These are phyloP conservation scores for Mycena pura DNA, from an alignment of 768 basidiomycete species.

Conservation along the genomic window DNA sequence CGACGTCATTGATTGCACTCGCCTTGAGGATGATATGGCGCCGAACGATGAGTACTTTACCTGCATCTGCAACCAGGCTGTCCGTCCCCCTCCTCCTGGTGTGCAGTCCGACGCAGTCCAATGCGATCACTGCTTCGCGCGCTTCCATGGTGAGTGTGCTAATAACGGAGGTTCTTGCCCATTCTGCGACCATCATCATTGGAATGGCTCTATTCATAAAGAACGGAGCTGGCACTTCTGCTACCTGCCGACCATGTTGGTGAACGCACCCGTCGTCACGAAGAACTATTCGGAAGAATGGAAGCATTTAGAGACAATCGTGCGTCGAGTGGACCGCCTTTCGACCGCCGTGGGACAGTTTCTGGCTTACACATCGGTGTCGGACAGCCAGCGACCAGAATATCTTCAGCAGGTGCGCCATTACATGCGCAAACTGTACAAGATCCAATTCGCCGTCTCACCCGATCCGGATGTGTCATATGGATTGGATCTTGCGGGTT, in stretches of 20 bases:
- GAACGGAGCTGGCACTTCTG: slow-evolving; percentile 86
- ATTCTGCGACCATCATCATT: slow-evolving; percentile 91
- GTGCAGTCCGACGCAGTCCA: slow-evolving; percentile 84
- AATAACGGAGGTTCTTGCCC: slow-evolving; percentile 91
- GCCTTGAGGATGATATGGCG: slow-evolving; percentile 79
- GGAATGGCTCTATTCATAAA: slow-evolving; percentile 87
- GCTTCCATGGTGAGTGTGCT: slow-evolving; percentile 86
- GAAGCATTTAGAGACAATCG: slow-evolving; percentile 80
- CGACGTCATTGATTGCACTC: slow-evolving; percentile 78
- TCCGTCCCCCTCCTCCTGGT: slow-evolving; percentile 81
- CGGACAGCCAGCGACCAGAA: slow-evolving; percentile 74
- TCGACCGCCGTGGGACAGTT: slow-evolving; percentile 81
- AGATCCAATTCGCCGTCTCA: slow-evolving; percentile 88
- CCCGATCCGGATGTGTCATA: slow-evolving; percentile 83
- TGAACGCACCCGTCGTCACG: slow-evolving; percentile 78
- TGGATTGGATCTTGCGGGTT: slow-evolving; percentile 80
- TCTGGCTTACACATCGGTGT: slow-evolving; percentile 71
- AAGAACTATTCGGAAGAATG: slow-evolving; percentile 82
- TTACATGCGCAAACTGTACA: slow-evolving; percentile 90
- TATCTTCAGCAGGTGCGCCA: slow-evolving; percentile 86
- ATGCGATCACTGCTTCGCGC: slow-evolving; percentile 87
- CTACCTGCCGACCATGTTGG: slow-evolving; percentile 73
- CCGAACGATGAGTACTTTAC: slow-evolving; percentile 84
- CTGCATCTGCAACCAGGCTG: slow-evolving; percentile 80
- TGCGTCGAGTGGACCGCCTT: slow-evolving; percentile 80